phyloP scores from a whole-genome alignment of 225 moss, liverwort and hornwort genomes.

The Sphagnum contortum region DNA sequence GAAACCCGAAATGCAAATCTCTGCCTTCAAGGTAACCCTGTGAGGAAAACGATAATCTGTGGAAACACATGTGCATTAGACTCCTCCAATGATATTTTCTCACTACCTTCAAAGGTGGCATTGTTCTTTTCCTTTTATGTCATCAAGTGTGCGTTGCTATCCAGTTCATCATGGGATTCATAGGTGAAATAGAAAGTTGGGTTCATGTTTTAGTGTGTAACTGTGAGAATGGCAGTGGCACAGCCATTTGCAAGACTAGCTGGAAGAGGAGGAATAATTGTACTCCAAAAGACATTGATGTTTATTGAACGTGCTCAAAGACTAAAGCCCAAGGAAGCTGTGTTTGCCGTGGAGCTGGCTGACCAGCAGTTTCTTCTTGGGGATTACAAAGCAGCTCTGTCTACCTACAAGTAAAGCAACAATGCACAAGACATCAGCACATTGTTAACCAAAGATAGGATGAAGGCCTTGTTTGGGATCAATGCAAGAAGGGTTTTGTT shows the following conservation, averaged over 20 bases:
- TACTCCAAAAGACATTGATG: conserved; percentile 52
- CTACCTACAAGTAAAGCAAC: conserved; percentile 47
- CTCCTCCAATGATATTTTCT: too few species aligned
- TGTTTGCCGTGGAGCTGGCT: conserved; percentile 56
- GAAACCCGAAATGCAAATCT: conserved; percentile 64
- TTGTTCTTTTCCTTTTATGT: too few species aligned
- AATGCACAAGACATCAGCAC: neutral
- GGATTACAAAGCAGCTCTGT: conserved; percentile 54
- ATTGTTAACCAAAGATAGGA: neutral
- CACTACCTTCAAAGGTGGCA: too few species aligned
- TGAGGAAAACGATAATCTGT: too few species aligned
- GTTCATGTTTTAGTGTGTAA: too few species aligned
- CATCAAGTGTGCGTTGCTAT: too few species aligned
- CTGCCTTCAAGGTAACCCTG: conserved; percentile 43
- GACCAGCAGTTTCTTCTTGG: conserved; percentile 58
- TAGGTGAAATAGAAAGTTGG: too few species aligned
- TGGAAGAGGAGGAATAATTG: conserved; percentile 36
- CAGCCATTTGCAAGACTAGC: conserved; percentile 53
- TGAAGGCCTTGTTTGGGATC: too few species aligned
- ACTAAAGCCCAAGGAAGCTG: conserved; percentile 34
- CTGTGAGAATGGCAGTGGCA: conserved; percentile 26
- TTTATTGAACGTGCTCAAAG: conserved; percentile 47
- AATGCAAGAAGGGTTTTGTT: too few species aligned
- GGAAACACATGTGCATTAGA: too few species aligned
- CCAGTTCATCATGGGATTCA: too few species aligned